Percentiles rank a stretch among this genome's conserved stretches.
These are phyloP conservation scores for Solanum neorickii DNA, from an alignment of 257 asterid genomes.

Conservation along the genomic window DNA sequence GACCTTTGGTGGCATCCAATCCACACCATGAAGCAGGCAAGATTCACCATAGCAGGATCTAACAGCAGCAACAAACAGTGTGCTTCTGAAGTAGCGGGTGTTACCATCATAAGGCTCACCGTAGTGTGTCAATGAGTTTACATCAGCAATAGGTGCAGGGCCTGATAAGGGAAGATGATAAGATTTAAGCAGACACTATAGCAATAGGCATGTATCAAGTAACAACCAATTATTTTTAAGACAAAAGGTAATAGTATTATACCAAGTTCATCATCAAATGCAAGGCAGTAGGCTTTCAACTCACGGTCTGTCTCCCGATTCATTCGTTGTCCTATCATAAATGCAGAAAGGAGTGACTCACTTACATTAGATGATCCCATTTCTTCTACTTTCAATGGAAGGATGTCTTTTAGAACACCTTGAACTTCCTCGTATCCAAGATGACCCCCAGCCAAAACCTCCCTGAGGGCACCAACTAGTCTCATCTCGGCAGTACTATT, in stretches of 20 bases:
- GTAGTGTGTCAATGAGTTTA: conserved; percentile 80
- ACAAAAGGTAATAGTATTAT: neutral
- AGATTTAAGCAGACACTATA: neutral
- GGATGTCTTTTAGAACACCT: conserved; percentile 78
- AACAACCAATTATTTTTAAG: neutral
- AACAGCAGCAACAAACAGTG: conserved; percentile 96
- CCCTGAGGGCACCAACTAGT: conserved; percentile 92
- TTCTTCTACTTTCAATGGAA: conserved; percentile 40
- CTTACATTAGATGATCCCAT: conserved; percentile 29
- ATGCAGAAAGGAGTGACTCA: conserved; percentile 71
- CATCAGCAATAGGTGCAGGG: conserved; percentile 71
- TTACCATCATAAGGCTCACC: conserved; percentile 98
- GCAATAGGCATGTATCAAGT: neutral
- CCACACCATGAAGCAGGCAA: conserved; percentile 95
- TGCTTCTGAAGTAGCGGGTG: conserved; percentile 89
- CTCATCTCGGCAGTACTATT: conserved; percentile 82
- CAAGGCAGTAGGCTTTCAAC: conserved; percentile 90
- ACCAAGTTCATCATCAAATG: conserved; percentile 88
- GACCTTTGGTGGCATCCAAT: conserved; percentile 99
- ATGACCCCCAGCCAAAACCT: conserved; percentile 94
- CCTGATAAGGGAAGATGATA: conserved; percentile 27
- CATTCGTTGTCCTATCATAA: conserved; percentile 87
- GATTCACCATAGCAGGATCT: conserved; percentile 95
- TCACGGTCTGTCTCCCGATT: conserved; percentile 92
- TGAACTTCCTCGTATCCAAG: conserved; percentile 95